Conservation (phyloP, 2,329 filamentous ascomycete species). For the Stemphylium lycopersici region DNA sequence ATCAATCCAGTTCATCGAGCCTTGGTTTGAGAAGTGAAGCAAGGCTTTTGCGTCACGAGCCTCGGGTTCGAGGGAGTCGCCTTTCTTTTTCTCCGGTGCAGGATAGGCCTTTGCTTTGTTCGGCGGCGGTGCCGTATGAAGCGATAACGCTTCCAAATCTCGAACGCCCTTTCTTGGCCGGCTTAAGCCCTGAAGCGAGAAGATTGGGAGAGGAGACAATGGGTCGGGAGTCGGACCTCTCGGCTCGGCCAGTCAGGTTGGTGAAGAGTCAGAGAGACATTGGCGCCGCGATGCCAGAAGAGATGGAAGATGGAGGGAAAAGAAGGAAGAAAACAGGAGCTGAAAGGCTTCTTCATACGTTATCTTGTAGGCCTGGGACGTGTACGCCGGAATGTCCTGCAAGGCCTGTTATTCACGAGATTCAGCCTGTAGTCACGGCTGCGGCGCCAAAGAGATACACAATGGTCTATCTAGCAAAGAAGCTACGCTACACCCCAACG, state of each 20-base stretch:
- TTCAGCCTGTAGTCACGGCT: background rate
- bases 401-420: background rate
- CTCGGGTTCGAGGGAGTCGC: background rate
- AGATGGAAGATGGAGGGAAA: background rate
- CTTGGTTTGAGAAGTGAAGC: background rate
- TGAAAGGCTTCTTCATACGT: background rate
- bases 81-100: background rate
- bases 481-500: background rate
- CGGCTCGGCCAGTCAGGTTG: background rate
- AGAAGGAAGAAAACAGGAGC: background rate
- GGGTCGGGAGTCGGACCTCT: background rate
- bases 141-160: background rate
- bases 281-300: background rate
- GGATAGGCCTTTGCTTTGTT: background rate
- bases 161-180: background rate
- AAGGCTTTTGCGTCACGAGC: background rate
- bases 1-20: background rate
- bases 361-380: constrained; percentile 1
- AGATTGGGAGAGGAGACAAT: background rate
- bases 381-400: background rate
- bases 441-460: background rate
- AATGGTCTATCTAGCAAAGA: background rate
- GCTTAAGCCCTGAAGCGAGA: background rate
- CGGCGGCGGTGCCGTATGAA: background rate
- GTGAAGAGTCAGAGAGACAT: background rate